Conservation (phyloP, 179 eudicot genomes). For the Heliamphora pulchella region DNA sequence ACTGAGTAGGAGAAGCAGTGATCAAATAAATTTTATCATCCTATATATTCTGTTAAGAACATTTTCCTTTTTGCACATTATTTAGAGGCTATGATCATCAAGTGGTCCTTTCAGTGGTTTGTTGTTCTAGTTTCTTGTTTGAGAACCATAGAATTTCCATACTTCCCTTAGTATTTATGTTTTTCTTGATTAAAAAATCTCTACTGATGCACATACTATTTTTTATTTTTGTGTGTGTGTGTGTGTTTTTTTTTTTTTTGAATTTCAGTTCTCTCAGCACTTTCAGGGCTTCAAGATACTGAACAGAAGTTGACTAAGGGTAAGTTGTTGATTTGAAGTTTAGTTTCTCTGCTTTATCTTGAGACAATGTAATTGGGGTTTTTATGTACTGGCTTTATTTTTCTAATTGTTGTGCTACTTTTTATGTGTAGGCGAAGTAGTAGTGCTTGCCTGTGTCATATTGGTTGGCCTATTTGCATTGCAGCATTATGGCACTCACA, state of each 20-base stretch:
- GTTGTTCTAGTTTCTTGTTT: neutral
- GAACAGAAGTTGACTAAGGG: conserved; percentile 40
- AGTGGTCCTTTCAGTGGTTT: neutral
- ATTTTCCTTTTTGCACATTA: neutral
- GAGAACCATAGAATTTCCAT: neutral
- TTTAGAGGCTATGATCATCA: too few relatives aligned
- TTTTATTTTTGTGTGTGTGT: too few relatives aligned
- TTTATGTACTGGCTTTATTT: neutral
- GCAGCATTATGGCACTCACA: conserved; percentile 87
- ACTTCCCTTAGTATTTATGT: neutral
- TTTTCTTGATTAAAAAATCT: too few relatives aligned
- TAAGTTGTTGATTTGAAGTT: conserved; percentile 25
- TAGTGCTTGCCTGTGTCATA: conserved; percentile 59
- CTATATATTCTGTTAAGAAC: neutral
- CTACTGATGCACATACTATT: too few relatives aligned
- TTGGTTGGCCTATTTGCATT: conserved; percentile 75
- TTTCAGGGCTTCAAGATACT: conserved; percentile 73
- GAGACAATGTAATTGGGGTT: neutral
- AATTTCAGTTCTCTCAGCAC: conserved; percentile 72
- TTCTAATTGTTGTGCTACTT: conserved; percentile 10
- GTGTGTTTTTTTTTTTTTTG: too few relatives aligned
- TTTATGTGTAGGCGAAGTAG: conserved; percentile 40
- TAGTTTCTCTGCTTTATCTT: neutral
- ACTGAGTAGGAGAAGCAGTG: neutral
- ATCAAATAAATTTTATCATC: neutral